Conservation (phyloP, 2,329 filamentous ascomycete genomes). For the Calonectria multiphialidica region DNA sequence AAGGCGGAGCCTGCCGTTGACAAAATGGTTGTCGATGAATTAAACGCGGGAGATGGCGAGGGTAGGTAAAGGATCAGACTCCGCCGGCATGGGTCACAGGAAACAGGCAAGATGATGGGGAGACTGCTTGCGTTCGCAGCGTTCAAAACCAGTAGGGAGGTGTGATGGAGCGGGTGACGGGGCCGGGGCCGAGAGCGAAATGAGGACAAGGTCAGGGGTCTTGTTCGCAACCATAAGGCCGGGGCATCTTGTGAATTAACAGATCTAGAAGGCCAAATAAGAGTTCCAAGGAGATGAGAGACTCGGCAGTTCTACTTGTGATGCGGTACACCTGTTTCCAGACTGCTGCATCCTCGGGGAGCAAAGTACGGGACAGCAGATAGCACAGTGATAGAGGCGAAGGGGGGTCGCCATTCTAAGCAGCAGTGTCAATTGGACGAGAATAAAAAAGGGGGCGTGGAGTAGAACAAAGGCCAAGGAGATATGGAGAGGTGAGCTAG, state of each 20-base stretch:
- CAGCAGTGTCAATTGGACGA: not conserved
- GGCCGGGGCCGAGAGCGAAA: conserved; percentile 45
- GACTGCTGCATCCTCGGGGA: not conserved
- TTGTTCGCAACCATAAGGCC: conserved; percentile 42
- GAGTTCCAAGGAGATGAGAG: conserved; percentile 35
- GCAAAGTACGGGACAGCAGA: not conserved
- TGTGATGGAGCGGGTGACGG: conserved; percentile 45
- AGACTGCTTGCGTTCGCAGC: conserved; percentile 39
- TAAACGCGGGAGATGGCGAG: conserved; percentile 41
- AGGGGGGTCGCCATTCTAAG: not conserved
- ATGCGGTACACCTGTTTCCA: conserved; percentile 10
- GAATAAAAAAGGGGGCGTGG: not conserved
- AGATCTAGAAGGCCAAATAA: conserved; percentile 39
- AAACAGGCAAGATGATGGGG: conserved; percentile 42
- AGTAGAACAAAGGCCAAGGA: not conserved
- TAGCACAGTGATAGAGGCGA: too few species aligned
- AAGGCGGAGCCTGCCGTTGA: conserved; percentile 41
- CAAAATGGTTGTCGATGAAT: conserved; percentile 41
- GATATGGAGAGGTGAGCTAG: not conserved
- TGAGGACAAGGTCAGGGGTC: conserved; percentile 41
- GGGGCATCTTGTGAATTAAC: conserved; percentile 41
- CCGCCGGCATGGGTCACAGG: conserved; percentile 34
- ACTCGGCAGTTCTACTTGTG: conserved; percentile 29
- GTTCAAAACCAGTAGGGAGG: conserved; percentile 40
- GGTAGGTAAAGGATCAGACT: conserved; percentile 45